These are phyloP conservation scores for Penicillium sp. DNA, from an alignment of 2,329 filamentous ascomycete species.

Conservation along the genomic window DNA sequence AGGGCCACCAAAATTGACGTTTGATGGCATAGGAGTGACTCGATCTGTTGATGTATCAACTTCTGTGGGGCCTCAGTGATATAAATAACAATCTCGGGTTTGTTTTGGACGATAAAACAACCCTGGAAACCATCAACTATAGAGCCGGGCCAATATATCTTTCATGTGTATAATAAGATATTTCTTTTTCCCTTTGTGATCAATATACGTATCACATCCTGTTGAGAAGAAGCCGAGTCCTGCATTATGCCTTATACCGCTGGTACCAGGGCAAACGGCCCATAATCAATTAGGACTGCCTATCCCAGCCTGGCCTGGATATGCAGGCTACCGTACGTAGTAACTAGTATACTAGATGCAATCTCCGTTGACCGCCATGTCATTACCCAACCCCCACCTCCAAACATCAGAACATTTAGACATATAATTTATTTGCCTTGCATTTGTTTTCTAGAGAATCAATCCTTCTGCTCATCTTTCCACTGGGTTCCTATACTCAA, in stretches of 20 bases:
- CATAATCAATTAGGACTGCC: background rate
- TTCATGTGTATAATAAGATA: background rate
- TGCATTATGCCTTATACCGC: background rate
- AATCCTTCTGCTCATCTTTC: no score
- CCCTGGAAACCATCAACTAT: background rate
- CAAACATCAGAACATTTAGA: no score
- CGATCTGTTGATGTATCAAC: slow-evolving; percentile 32
- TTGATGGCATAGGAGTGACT: slow-evolving; percentile 28
- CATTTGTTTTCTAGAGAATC: no score
- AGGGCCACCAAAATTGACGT: background rate
- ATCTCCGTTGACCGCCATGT: background rate
- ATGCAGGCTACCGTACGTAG: background rate
- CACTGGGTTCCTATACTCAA: no score
- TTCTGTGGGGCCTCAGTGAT: slow-evolving; percentile 13
- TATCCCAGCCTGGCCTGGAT: no score
- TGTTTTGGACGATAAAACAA: background rate
- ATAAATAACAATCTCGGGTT: background rate
- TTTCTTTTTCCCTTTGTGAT: background rate
- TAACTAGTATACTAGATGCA: background rate
- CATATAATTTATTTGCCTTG: no score
- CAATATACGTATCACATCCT: no score
- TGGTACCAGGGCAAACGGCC: background rate
- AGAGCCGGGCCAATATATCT: no score
- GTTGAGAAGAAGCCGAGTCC: background rate
- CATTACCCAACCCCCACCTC: no score